Base-by-base conservation (phyloP, 768 basidiomycete genomes). In the Boletellus sp. region DNA sequence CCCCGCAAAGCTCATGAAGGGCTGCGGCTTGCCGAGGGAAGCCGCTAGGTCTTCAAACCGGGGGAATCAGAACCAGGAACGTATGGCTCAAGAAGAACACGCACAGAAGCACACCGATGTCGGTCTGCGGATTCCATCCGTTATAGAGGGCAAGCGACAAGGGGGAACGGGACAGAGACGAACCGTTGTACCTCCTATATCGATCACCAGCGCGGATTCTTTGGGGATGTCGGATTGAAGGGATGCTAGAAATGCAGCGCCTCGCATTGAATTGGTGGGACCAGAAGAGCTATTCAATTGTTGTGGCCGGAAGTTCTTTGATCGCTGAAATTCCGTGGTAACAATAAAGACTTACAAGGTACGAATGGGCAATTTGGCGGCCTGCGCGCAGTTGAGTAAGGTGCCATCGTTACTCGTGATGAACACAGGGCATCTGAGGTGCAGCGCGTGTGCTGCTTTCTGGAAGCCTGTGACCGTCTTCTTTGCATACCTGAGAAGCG, bases 261-360 rank as follows among this genome's bases (percentile, higher is more conserved):
- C 84, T 43, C 84, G 71, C 83, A 85, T 86, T 1, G 81, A 83
- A 61, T 85, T 85, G 1, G 84, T 86, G 6, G 83, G 78, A 3
- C 80, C 81, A 37, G 75, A 78, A 19, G 75, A 75, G 50, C 61
- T 67, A 48, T 37, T 40, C 11, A 41, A 49, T 35, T 11, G 17
- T 48, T 19, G 46, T 15, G 53, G 52, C 58, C 43, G 38, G 50
- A 40, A 43, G 22, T 45, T 43, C 22, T 47, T 43, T 22, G 40
- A 20, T 48, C 35, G 37, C 32, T 28, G 49, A 55, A 19, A 40
- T 16, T 34, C 10, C 39, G 19, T 60, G 16, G 65, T 47, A 49
- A 52, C 31, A 31, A 44, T n/a, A 60, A 77, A 39, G 31, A 51
- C 64, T 47, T 33, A 62, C 68, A 70, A 86, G 0, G 84, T 86